These are phyloP conservation scores for Linum usitatissimum DNA, from an alignment of 345 rosid genomes.

Conservation along the genomic window DNA sequence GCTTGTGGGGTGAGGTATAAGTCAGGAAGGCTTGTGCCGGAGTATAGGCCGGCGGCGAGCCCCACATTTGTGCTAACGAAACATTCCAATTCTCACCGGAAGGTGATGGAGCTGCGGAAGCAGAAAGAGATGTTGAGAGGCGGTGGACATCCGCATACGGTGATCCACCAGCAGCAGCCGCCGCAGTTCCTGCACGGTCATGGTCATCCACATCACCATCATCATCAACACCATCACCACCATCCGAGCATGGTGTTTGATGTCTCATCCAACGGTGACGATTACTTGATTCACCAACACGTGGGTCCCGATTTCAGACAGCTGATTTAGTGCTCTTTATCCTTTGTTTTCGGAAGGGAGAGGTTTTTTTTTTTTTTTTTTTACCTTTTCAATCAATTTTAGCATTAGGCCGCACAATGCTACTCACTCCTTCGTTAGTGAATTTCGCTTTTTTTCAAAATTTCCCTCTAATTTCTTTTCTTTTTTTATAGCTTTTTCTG, in stretches of 20 bases:
- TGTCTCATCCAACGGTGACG: constrained; percentile 52
- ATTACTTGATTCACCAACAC: constrained; percentile 78
- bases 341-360: background rate
- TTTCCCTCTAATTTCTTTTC: background rate
- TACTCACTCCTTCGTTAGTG: background rate
- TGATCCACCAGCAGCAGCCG: constrained; percentile 25
- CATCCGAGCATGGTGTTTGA: constrained; percentile 55
- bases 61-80: constrained; percentile 59
- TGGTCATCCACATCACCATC: constrained; percentile 27
- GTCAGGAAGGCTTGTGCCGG: constrained; percentile 69
- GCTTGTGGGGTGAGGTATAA: constrained; percentile 83
- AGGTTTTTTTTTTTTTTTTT: background rate
- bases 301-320: constrained; percentile 79
- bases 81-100: constrained; percentile 70
- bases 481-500: too few relatives aligned
- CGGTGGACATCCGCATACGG: constrained; percentile 10
- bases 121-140: constrained; percentile 20
- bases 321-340: constrained; percentile 32
- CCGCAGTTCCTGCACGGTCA: constrained; percentile 29
- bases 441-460: background rate
- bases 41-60: constrained; percentile 71
- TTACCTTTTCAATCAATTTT: background rate
- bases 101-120: constrained; percentile 45
- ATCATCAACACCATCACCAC: constrained; percentile 15
- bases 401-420: background rate